Base-by-base conservation (phyloP, 306 rosid genomes). In the Medicago ruthenica region DNA sequence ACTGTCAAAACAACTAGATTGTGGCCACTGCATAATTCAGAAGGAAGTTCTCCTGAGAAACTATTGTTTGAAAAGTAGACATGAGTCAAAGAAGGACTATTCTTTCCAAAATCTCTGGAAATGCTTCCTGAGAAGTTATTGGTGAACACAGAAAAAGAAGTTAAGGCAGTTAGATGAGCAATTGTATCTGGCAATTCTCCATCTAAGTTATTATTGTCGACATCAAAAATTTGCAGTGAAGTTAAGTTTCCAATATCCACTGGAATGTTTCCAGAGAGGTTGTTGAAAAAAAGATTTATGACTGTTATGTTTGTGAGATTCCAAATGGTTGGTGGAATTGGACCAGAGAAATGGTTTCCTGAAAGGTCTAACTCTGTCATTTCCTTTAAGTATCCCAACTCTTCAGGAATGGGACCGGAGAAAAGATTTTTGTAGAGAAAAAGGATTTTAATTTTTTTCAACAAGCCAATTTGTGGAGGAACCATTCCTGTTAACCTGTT, bases 21-120 rank as follows among this genome's bases (percentile, higher is more conserved):
- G 45, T 67, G 48, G 16, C 86, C 82, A 13, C 79, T 79, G 16
- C 96, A 92, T 51, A 92, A 44, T n/a, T 81, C 83, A 54, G 87
- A 73, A 16, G 97, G 97, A 71, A 92, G 68, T 67, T 83, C 86
- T 80, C 96, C 93, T 2, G 85, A 75, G 80, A 92, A 90, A 48
- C 63, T 82, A 89, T 90, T 92, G 83, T 85, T 79, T 7, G 96
- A 84, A 53, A 88, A 80, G 81, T 70, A 84, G 47, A 86, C 73
- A 20, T 0, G 4, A 12, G 0, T 8, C 83, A 92, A 73, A 42
- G 4, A 1, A 57, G 84, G 91, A 76, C 79, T 88, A 27, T 58
- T 21, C 83, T 79, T 86, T 47, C 96, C 96, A 40, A 92, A 89
- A 44, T 88, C 86, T 12, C 47, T 53, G 0, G 96, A 87, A 84